Conservation (phyloP, 352 stramenopile genomes). For the Achlya hypogyna region DNA sequence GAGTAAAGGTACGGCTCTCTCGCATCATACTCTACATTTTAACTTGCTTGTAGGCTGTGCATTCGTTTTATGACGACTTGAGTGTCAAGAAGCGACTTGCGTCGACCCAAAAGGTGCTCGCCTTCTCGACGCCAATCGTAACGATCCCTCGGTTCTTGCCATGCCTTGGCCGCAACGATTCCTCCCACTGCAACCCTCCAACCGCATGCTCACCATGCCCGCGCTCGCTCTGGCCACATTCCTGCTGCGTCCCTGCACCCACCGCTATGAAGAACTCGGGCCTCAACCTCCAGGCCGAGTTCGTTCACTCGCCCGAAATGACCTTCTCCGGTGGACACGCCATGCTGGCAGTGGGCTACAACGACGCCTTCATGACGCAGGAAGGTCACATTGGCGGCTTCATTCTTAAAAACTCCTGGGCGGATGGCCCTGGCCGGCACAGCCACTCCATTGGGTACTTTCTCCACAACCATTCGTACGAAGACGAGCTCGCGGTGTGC, state of each 20-base stretch:
- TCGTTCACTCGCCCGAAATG: constrained; percentile 44
- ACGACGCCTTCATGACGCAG: constrained; percentile 46
- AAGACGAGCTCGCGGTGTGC: constrained; percentile 55
- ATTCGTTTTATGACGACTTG: constrained; percentile 35
- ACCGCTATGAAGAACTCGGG: constrained; percentile 33
- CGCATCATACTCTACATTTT: not conserved
- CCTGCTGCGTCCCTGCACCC: constrained; percentile 37
- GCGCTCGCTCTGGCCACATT: constrained; percentile 38
- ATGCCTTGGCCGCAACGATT: constrained; percentile 35
- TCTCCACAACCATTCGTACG: constrained; percentile 57
- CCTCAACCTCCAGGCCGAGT: constrained; percentile 63
- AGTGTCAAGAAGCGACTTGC: constrained; percentile 36
- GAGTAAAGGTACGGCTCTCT: constrained; percentile 20
- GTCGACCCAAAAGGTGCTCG: constrained; percentile 31
- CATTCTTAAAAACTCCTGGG: constrained; percentile 75
- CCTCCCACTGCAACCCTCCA: constrained; percentile 40
- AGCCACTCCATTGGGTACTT: constrained; percentile 61
- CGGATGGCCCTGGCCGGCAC: constrained; percentile 46
- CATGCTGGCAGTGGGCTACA: constrained; percentile 53
- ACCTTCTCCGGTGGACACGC: constrained; percentile 39
- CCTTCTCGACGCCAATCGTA: constrained; percentile 40
- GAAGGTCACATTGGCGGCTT: constrained; percentile 52
- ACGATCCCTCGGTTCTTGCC: constrained; percentile 53
- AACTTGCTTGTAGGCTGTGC: constrained; percentile 42
- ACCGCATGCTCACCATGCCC: constrained; percentile 31